Conservation (phyloP, 352 stramenopile genomes). For the Phytophthora pluvialis region DNA sequence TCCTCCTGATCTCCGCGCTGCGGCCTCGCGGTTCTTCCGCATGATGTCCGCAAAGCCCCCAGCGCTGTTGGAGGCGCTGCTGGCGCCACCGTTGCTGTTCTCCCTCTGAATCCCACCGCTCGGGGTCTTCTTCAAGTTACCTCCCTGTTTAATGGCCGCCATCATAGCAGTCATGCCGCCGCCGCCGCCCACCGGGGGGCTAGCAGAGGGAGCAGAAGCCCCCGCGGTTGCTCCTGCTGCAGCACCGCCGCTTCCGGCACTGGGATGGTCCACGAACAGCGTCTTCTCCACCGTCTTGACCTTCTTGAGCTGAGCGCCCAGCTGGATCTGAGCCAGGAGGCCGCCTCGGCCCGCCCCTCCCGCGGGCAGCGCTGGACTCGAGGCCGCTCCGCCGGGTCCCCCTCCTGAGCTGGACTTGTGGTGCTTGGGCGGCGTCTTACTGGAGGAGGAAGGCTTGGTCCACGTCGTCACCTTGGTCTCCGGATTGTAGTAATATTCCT, state of each 20-base stretch:
- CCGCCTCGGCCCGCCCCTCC: slow-evolving; percentile 54
- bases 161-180: slow-evolving; percentile 75
- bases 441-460: slow-evolving; percentile 58
- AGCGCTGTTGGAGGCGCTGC: slow-evolving; percentile 26
- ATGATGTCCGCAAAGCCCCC: slow-evolving; percentile 91
- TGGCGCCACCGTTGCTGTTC: slow-evolving; percentile 22
- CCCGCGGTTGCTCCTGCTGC: slow-evolving; percentile 13
- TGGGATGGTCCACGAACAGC: slow-evolving; percentile 50
- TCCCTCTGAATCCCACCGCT: slow-evolving; percentile 43
- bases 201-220: slow-evolving; percentile 16
- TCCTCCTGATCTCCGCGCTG: slow-evolving; percentile 55
- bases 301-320: slow-evolving; percentile 80
- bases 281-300: slow-evolving; percentile 76
- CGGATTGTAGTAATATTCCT: slow-evolving; percentile 94
- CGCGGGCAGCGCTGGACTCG: slow-evolving; percentile 12
- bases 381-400: slow-evolving; percentile 21
- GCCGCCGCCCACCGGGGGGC: slow-evolving; percentile 29
- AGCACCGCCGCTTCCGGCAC: slow-evolving; percentile 5
- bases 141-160: slow-evolving; percentile 71
- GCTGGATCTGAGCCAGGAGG: slow-evolving; percentile 75
- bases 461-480: slow-evolving; percentile 90
- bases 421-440: slow-evolving; percentile 50
- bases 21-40: slow-evolving; percentile 88
- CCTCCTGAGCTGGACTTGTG: slow-evolving; percentile 32
- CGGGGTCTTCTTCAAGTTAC: slow-evolving; percentile 65